These are phyloP conservation scores for Coemansia javaensis DNA, from an alignment of 192 early-diverging fungal genomes.

Conservation along the genomic window DNA sequence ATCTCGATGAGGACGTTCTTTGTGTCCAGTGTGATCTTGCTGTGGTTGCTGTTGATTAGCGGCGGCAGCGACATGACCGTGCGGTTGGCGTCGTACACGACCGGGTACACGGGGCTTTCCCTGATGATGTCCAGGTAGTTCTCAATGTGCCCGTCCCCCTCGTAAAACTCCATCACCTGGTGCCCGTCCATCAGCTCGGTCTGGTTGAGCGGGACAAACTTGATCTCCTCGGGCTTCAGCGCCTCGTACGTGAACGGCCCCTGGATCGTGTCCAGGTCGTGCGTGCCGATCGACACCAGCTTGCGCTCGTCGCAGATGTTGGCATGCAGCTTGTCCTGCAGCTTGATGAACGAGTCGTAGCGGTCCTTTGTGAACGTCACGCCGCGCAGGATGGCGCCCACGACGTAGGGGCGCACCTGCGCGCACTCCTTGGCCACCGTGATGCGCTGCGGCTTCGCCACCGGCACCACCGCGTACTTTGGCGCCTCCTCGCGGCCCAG, in stretches of 20 bases:
- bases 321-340: slow-evolving; percentile 98
- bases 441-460: slow-evolving; percentile 29
- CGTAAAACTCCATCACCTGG: slow-evolving; percentile 88
- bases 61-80: slow-evolving; percentile 92
- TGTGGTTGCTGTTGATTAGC: slow-evolving; percentile 98
- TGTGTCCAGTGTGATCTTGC: slow-evolving; percentile 91
- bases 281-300: slow-evolving; percentile 95
- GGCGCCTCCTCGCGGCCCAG: slow-evolving; percentile 57
- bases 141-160: slow-evolving; percentile 76
- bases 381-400: slow-evolving; percentile 85
- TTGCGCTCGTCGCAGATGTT: slow-evolving; percentile 95
- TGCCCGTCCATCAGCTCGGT: slow-evolving; percentile 78
- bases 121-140: slow-evolving; percentile 93
- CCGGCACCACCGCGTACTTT: slow-evolving; percentile 16
- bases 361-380: slow-evolving; percentile 73
- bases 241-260: slow-evolving; percentile 97
- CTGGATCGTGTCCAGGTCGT: slow-evolving; percentile 91
- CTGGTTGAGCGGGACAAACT: slow-evolving; percentile 91
- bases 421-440: slow-evolving; percentile 60
- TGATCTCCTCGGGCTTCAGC: slow-evolving; percentile 80
- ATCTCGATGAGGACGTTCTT: slow-evolving; percentile 98
- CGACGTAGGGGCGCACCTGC: slow-evolving; percentile 78
- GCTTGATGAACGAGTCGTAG: slow-evolving; percentile 95
- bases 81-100: slow-evolving; percentile 80
- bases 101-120: slow-evolving; percentile 83